Conservation (phyloP, 108 stramenopile genomes). For the Nitzschia inconspicua region DNA sequence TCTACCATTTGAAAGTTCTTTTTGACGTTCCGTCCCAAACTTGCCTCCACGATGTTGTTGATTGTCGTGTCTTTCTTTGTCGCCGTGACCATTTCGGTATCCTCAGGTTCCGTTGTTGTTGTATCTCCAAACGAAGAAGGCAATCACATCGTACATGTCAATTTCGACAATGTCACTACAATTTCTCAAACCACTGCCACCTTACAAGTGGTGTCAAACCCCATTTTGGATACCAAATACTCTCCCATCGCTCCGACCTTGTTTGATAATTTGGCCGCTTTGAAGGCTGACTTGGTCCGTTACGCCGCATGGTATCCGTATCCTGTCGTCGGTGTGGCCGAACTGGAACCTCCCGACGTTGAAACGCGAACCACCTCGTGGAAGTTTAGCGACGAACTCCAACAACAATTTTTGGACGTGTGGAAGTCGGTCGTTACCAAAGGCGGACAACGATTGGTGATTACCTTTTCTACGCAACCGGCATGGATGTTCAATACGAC, state of each 20-base stretch:
- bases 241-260: background rate
- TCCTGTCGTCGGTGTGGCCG: background rate
- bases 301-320: slow-evolving; percentile 6
- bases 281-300: slow-evolving; percentile 6
- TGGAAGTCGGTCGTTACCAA: background rate
- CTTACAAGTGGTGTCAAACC: slow-evolving; percentile 7
- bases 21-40: too few relatives aligned
- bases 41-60: too few relatives aligned
- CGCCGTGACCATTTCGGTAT: too few relatives aligned
- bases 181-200: background rate
- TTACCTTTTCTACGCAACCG: slow-evolving; percentile 3
- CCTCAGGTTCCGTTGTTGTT: too few relatives aligned
- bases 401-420: background rate
- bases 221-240: background rate
- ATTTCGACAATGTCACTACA: background rate
- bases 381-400: background rate
- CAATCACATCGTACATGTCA: background rate
- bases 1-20: too few relatives aligned
- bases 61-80: too few relatives aligned
- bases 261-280: background rate
- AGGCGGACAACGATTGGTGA: background rate
- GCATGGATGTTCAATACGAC: slow-evolving; percentile 9
- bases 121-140: too few relatives aligned
- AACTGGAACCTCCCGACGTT: slow-evolving; percentile 6
- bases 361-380: slow-evolving; percentile 2